Evolutionary conservation across 169 alveolate genomes (phyloP).

Genomic region (Besnoitia besnoiti): DNA sequence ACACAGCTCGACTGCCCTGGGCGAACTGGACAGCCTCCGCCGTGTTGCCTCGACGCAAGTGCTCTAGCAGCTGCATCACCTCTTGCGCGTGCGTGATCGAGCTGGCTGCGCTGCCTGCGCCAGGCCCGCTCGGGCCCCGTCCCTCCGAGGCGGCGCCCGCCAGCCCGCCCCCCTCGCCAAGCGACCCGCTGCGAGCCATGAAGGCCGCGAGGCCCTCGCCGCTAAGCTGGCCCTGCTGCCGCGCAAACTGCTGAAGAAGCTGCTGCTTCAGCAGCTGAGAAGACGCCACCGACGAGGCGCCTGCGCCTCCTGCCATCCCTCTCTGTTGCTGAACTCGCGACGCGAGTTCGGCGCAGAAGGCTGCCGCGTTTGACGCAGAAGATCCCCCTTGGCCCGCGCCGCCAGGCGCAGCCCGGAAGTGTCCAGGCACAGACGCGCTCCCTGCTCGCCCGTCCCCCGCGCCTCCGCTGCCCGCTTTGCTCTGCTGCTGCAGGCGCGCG

Average conservation of each 20-base stretch:
- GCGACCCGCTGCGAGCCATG: neutral
- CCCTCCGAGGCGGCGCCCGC: neutral
- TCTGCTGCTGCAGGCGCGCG: constrained; percentile 23
- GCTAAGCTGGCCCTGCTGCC: neutral
- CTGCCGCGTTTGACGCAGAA: neutral
- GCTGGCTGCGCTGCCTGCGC: neutral
- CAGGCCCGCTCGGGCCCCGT: neutral
- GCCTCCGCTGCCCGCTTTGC: neutral
- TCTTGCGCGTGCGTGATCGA: neutral
- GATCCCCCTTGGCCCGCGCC: neutral
- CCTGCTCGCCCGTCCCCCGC: no score
- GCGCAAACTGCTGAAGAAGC: neutral
- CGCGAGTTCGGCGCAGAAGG: neutral
- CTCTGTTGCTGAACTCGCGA: constrained; percentile 2
- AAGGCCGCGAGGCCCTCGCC: neutral
- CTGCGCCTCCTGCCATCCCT: no score
- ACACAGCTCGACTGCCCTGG: neutral
- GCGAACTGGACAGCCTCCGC: neutral
- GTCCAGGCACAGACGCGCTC: neutral
- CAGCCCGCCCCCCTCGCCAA: neutral
- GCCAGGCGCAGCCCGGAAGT: neutral
- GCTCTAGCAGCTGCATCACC: constrained; percentile 9
- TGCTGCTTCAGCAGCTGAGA: neutral
- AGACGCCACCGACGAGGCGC: neutral
- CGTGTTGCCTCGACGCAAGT: neutral